A percentile compares a stretch with the other conserved stretches of the same genome.
These are phyloP conservation scores for Eucalyptus marginata DNA, from an alignment of 345 rosid genomes.

Conservation along the genomic window DNA sequence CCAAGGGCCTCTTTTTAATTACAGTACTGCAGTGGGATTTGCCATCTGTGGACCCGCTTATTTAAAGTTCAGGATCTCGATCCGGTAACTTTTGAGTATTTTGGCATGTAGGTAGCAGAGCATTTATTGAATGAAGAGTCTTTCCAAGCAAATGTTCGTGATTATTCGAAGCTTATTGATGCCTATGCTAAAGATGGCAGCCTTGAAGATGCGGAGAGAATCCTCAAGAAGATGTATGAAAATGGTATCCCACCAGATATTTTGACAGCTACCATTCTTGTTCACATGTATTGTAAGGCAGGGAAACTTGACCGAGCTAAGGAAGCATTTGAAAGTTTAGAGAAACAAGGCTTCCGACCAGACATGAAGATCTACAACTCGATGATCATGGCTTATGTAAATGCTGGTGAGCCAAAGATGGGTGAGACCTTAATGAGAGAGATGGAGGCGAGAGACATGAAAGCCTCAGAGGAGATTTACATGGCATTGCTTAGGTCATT, in stretches of 20 bases:
- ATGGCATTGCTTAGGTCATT: constrained; percentile 62
- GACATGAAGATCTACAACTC: constrained; percentile 44
- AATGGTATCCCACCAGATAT: constrained; percentile 56
- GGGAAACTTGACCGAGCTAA: constrained; percentile 60
- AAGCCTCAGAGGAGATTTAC: constrained; percentile 42
- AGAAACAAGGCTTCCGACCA: constrained; percentile 50
- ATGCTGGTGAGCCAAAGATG: constrained; percentile 38
- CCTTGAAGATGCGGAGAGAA: constrained; percentile 62
- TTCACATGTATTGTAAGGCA: constrained; percentile 64
- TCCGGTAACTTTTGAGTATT: neutral
- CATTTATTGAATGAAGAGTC: constrained; percentile 48
- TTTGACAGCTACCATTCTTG: constrained; percentile 29
- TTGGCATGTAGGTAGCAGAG: constrained; percentile 58
- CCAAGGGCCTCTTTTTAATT: neutral
- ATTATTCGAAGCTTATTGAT: constrained; percentile 64
- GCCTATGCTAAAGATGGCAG: constrained; percentile 44
- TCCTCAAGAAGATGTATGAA: constrained; percentile 58
- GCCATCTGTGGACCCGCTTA: neutral
- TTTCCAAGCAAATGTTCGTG: constrained; percentile 43
- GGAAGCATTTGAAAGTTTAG: constrained; percentile 54
- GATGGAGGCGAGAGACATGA: constrained; percentile 37
- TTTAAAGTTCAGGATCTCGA: neutral
- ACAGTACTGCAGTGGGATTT: neutral
- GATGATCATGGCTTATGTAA: constrained; percentile 68
- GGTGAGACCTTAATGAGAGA: constrained; percentile 43